These are phyloP conservation scores for Boletus sp. DNA, from an alignment of 1,284 basidiomycete species.

Conservation along the genomic window DNA sequence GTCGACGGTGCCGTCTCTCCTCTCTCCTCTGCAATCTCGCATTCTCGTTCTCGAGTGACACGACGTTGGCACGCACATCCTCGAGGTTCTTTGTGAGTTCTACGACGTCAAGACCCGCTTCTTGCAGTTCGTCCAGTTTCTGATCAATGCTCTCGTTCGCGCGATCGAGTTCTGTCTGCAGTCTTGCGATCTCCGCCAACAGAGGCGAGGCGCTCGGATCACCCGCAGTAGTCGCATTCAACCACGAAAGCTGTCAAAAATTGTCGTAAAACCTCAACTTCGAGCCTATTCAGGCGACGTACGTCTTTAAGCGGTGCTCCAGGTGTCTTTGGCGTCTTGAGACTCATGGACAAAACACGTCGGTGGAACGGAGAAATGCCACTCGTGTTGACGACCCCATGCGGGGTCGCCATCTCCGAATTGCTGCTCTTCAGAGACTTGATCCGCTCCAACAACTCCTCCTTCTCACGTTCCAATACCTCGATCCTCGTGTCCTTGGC, in stretches of 20 bases:
- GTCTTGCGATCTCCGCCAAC: constrained; percentile 57
- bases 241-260: constrained; percentile 58
- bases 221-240: constrained; percentile 49
- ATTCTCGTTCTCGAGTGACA: constrained; percentile 62
- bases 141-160: constrained; percentile 83
- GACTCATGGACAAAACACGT: constrained; percentile 61
- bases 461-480: constrained; percentile 70
- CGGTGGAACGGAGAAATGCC: constrained; percentile 70
- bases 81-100: constrained; percentile 66
- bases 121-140: constrained; percentile 77
- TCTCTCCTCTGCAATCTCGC: constrained; percentile 59
- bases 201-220: constrained; percentile 55
- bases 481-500: constrained; percentile 71
- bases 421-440: constrained; percentile 49
- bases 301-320: constrained; percentile 76
- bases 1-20: constrained; percentile 53
- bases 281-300: constrained; percentile 34
- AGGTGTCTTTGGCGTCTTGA: constrained; percentile 68
- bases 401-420: constrained; percentile 52
- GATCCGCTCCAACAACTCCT: constrained; percentile 67
- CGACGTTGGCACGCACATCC: constrained; percentile 57
- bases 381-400: constrained; percentile 47
- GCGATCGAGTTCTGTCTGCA: constrained; percentile 66
- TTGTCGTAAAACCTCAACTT: constrained; percentile 7
- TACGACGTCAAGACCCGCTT: constrained; percentile 69